Evolutionary conservation across 2,329 filamentous ascomycete species (phyloP).

Genomic region (Aureobasidium sp.): DNA sequence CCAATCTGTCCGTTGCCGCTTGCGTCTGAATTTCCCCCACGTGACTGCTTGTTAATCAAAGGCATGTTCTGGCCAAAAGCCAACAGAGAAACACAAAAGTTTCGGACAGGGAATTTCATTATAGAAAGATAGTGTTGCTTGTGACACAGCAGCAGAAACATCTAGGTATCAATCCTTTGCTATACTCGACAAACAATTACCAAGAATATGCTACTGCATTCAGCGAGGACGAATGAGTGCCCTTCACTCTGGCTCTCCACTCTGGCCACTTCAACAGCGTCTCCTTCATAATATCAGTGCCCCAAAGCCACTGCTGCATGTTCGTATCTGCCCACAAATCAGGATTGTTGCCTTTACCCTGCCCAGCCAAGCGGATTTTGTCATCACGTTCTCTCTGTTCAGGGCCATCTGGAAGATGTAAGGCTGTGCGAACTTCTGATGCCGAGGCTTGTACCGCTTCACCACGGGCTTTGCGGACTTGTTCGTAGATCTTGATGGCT

Average conservation of each 20-base stretch:
- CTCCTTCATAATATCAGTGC: constrained; percentile 14
- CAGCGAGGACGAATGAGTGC: constrained; percentile 10
- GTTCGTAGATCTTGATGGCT: neutral
- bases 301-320: constrained; percentile 16
- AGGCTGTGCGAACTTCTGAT: constrained; percentile 27
- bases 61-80: too few relatives aligned
- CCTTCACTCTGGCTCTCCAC: constrained; percentile 12
- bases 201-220: constrained; percentile 11
- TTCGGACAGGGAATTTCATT: too few relatives aligned
- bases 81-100: too few relatives aligned
- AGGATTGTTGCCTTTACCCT: constrained; percentile 12
- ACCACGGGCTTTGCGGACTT: neutral
- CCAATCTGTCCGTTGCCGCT: neutral
- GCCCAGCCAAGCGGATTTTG: constrained; percentile 12
- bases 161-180: neutral
- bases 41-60: too few relatives aligned
- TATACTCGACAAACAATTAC: neutral
- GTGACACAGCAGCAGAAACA: neutral
- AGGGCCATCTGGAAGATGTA: constrained; percentile 19
- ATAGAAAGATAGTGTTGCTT: too few relatives aligned
- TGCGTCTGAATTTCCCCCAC: neutral
- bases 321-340: constrained; percentile 14
- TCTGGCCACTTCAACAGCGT: constrained; percentile 14
- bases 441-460: constrained; percentile 20
- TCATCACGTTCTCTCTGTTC: constrained; percentile 15